Conservation (phyloP, 176 grass and related monocot genomes). For the Cenchrus fungigraminus region DNA sequence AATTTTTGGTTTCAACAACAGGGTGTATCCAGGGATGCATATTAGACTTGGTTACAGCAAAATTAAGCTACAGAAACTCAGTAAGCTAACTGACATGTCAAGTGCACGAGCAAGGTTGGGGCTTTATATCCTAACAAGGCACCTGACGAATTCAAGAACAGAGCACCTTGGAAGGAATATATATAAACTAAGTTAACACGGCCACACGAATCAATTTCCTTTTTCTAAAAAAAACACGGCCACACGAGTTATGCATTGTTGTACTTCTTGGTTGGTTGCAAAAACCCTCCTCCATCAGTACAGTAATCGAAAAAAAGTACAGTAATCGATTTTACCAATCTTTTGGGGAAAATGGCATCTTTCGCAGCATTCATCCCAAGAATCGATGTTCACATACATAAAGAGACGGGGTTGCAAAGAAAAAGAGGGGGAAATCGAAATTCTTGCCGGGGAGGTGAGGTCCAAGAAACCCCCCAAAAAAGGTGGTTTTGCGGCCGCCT, state of each 20-base stretch:
- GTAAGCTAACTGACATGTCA: neutral
- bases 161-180: neutral
- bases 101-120: neutral
- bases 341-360: neutral
- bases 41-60: neutral
- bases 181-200: neutral
- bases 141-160: constrained; percentile 5
- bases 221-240: no score
- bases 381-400: neutral
- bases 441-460: neutral
- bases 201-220: neutral
- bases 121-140: constrained; percentile 7
- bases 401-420: neutral
- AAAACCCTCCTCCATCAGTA: neutral
- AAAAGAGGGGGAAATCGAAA: neutral
- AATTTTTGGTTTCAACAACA: constrained; percentile 1
- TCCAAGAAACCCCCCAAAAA: neutral
- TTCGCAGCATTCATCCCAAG: neutral
- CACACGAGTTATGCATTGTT: neutral
- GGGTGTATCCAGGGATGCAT: neutral
- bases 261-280: neutral
- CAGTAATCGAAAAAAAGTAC: neutral
- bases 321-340: neutral
- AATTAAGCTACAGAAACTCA: neutral
- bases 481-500: neutral